Conservation (phyloP, 805 yeast species). For the Kluyveromyces starmeri region DNA sequence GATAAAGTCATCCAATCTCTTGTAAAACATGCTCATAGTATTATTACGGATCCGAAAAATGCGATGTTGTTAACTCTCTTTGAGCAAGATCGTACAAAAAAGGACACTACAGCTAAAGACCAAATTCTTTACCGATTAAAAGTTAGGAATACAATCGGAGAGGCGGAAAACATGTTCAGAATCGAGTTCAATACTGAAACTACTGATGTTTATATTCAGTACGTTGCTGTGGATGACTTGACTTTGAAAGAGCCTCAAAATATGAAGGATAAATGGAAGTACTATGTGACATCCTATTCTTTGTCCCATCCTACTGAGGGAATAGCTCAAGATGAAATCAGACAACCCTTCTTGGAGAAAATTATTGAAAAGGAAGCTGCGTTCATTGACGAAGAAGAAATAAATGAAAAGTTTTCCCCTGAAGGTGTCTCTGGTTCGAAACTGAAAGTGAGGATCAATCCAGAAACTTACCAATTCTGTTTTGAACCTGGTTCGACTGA, state of each 20-base stretch:
- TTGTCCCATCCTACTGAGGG: slow-evolving; percentile 98
- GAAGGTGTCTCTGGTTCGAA: slow-evolving; percentile 63
- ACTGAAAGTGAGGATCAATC: slow-evolving; percentile 68
- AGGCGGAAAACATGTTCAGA: slow-evolving; percentile 90
- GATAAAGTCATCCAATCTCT: slow-evolving; percentile 83
- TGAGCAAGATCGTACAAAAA: slow-evolving; percentile 66
- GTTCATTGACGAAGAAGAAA: slow-evolving; percentile 31
- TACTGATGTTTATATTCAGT: slow-evolving; percentile 58
- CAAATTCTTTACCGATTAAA: slow-evolving; percentile 88
- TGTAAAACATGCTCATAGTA: slow-evolving; percentile 78
- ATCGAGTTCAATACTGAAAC: slow-evolving; percentile 54
- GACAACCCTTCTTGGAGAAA: slow-evolving; percentile 68
- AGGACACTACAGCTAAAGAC: slow-evolving; percentile 65
- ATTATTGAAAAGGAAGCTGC: slow-evolving; percentile 49
- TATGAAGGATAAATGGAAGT: slow-evolving; percentile 81
- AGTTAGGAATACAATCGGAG: slow-evolving; percentile 70
- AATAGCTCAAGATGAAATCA: slow-evolving; percentile 64
- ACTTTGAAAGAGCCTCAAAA: slow-evolving; percentile 65
- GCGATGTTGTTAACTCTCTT: slow-evolving; percentile 72
- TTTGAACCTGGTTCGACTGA: slow-evolving; percentile 77
- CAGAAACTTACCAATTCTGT: slow-evolving; percentile 68
- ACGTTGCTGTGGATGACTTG: slow-evolving; percentile 79
- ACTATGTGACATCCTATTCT: slow-evolving; percentile 84
- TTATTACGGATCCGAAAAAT: slow-evolving; percentile 70
- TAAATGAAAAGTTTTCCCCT: slow-evolving; percentile 18